Evolutionary conservation across 1,139 yeast species (phyloP), one percentile per base, ranked within the genome.

Genomic region (Debaryomycetaceae sp.): DNA sequence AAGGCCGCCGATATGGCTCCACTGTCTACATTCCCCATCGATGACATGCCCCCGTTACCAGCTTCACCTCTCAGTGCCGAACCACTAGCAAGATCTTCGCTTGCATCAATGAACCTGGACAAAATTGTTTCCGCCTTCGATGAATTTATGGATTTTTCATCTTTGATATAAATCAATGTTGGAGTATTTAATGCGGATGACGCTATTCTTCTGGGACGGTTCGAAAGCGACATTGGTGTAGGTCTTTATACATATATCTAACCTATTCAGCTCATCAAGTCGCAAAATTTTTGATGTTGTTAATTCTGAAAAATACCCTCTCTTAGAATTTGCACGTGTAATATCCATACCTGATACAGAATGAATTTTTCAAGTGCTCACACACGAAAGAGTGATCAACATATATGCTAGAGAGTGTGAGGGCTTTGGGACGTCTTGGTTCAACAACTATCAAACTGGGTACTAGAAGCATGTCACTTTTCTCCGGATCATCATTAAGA

Each of bases 111-210:
- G 57, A 80, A 80, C 24, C 66, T 66, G 34, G 75, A 69, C 47
- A 81, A 60, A 34, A 76, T 51, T 40, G 62, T 55, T 57, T 79
- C 83, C 1, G 81, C 78, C 31, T 69, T 71, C 6, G 67, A 70
- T 41, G 66, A 66, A 13, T 54, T 53, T 31, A 80, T 53, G 20
- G 66, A 50, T 5, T 50, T 51, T 1, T 64, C 48, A 2, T 57
- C 52, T n/a, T 56, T 49, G 13, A 75, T 63, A 46, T 71, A 71
- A n/a, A 73, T 63, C 41, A 70, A 68, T 14, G 76, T 71, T 9
- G 84, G 78, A 0, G 78, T 65, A 48, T 80, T 79, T 31, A 83
- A 68, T 36, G 83, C 63, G 40, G 74, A 62, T 50, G 72, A 64
- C 49, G 66, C 56, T 43, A 61, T 64, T 63, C 78, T 72, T 69